Percentiles rank a stretch among this genome's conserved stretches.
phyloP scores from a whole-genome alignment of 2,329 filamentous ascomycete genomes.

The Neonectria ditissima region DNA sequence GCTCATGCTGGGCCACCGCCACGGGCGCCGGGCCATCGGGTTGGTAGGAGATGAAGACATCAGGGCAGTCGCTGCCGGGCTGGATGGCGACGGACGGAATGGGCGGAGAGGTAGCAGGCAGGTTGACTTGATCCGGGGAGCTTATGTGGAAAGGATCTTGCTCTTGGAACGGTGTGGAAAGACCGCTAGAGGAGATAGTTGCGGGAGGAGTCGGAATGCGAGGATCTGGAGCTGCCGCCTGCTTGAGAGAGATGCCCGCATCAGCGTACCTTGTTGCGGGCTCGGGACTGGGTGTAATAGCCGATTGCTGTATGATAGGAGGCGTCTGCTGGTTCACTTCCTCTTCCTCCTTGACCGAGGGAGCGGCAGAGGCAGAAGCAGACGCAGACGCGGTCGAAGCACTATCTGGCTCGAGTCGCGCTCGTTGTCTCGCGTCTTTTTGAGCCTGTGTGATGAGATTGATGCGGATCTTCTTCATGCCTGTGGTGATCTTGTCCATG shows the following conservation, averaged over 20 bases:
- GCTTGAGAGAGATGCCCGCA: conserved; percentile 29
- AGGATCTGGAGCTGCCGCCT: conserved; percentile 20
- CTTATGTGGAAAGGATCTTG: conserved; percentile 35
- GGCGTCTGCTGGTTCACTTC: conserved; percentile 11
- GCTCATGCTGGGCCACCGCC: conserved; percentile 52
- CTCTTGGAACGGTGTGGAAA: conserved; percentile 43
- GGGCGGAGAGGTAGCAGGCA: conserved; percentile 48
- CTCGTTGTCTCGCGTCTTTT: conserved; percentile 63
- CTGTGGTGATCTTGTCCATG: conserved; percentile 66
- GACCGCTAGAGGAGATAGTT: conserved; percentile 41
- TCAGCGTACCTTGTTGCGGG: background rate
- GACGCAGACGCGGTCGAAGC: conserved; percentile 22
- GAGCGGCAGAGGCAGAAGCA: conserved; percentile 14
- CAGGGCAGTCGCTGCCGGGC: conserved; percentile 41
- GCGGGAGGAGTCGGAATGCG: conserved; percentile 37
- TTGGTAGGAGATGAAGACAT: conserved; percentile 67
- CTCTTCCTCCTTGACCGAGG: conserved; percentile 2
- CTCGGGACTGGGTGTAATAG: conserved; percentile 1
- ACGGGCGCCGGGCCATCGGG: conserved; percentile 63
- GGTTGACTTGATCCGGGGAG: conserved; percentile 39
- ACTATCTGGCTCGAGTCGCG: conserved; percentile 42
- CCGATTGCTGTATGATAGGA: conserved; percentile 8
- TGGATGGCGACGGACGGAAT: conserved; percentile 46
- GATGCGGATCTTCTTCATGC: conserved; percentile 73
- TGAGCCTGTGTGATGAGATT: conserved; percentile 70